A percentile compares a stretch with the other conserved stretches of the same genome.
Conservation (phyloP, 805 yeast species). For the Debaryomyces hansenii region DNA sequence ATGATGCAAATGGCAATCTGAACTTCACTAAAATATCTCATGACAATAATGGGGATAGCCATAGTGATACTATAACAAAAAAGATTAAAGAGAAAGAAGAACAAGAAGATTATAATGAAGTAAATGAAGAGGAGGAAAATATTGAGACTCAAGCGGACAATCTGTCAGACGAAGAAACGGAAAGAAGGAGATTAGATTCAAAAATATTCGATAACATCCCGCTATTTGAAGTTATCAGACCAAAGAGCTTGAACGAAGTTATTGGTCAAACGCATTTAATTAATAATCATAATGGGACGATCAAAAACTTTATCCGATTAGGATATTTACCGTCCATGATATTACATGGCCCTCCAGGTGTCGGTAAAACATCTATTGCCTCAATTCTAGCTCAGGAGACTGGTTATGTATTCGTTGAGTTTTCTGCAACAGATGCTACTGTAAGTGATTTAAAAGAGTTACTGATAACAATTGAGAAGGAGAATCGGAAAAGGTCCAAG, state of each 20-base stretch:
- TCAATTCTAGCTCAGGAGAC: constrained; percentile 56
- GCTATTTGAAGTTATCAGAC: constrained; percentile 82
- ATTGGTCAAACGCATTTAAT: constrained; percentile 85
- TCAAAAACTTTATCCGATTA: constrained; percentile 62
- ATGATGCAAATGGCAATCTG: too few relatives aligned
- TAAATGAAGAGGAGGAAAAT: not conserved
- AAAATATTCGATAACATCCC: constrained; percentile 33
- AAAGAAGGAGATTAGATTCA: too few relatives aligned
- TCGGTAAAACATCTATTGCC: constrained; percentile 89
- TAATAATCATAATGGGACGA: constrained; percentile 56
- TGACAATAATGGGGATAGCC: not conserved
- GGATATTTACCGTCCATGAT: constrained; percentile 83
- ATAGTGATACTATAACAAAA: not conserved
- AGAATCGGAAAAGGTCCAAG: constrained; percentile 46
- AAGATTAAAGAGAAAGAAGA: not conserved
- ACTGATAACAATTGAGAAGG: constrained; percentile 52
- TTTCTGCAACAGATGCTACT: constrained; percentile 81
- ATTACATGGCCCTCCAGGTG: constrained; percentile 95
- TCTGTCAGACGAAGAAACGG: not conserved
- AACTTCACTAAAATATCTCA: too few relatives aligned
- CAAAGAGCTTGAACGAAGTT: constrained; percentile 62
- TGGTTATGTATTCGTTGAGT: constrained; percentile 64
- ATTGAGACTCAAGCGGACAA: not conserved
- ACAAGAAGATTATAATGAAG: not conserved
- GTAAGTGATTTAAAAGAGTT: constrained; percentile 60